Evolutionary conservation across 2,329 filamentous ascomycete species (phyloP).

Genomic region (Penicillium sp.): DNA sequence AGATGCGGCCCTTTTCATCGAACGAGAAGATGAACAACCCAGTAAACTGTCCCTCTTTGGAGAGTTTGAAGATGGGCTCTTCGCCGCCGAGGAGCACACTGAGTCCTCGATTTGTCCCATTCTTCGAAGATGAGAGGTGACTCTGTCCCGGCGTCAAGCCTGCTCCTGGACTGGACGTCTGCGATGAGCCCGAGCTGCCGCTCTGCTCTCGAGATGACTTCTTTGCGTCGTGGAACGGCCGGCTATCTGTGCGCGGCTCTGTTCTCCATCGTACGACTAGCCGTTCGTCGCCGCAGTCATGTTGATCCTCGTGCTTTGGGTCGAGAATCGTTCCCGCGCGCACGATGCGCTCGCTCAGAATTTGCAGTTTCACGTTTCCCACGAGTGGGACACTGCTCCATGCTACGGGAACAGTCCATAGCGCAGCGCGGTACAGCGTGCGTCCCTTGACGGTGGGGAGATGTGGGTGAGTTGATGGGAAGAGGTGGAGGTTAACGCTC

Average conservation of each 20-base stretch:
- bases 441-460: slow-evolving; percentile 91
- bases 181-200: not conserved
- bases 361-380: slow-evolving; percentile 85
- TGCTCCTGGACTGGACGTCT: not conserved
- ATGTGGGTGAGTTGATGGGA: slow-evolving; percentile 65
- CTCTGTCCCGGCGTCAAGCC: slow-evolving; percentile 18
- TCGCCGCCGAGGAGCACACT: slow-evolving; percentile 60
- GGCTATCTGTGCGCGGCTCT: slow-evolving; percentile 45
- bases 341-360: slow-evolving; percentile 89
- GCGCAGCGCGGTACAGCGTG: slow-evolving; percentile 86
- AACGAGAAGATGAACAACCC: slow-evolving; percentile 97
- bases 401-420: slow-evolving; percentile 95
- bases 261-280: slow-evolving; percentile 92
- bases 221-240: slow-evolving; percentile 27
- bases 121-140: slow-evolving; percentile 35
- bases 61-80: slow-evolving; percentile 55
- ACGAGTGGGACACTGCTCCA: slow-evolving; percentile 93
- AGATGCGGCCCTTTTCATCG: slow-evolving; percentile 80
- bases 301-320: slow-evolving; percentile 41
- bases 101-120: slow-evolving; percentile 48
- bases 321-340: slow-evolving; percentile 55
- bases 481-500: slow-evolving; percentile 66
- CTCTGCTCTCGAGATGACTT: not conserved
- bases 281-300: slow-evolving; percentile 66
- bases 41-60: slow-evolving; percentile 77